These are phyloP conservation scores for Boletus rubroflammeus DNA, from an alignment of 768 basidiomycete species.

Conservation along the genomic window DNA sequence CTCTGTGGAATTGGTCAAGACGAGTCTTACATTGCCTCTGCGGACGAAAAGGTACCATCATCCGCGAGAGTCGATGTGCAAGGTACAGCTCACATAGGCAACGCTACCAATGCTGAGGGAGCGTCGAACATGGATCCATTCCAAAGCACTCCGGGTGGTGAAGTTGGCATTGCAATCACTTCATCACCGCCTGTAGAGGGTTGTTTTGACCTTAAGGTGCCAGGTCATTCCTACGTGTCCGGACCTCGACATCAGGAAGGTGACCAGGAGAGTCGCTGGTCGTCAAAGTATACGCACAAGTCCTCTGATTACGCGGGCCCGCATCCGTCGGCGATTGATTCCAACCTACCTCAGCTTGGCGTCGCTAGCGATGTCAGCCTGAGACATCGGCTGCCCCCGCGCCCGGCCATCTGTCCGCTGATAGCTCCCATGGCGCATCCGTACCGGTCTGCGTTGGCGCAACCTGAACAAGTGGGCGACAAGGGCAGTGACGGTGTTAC, in stretches of 20 bases:
- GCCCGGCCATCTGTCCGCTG: conserved; percentile 17
- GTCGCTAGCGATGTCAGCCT: conserved; percentile 30
- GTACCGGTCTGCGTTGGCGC: conserved; percentile 11
- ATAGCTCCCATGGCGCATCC: conserved; percentile 31
- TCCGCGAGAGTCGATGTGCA: conserved; percentile 24
- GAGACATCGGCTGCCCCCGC: conserved; percentile 38
- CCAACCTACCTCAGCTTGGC: conserved; percentile 10
- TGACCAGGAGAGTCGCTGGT: neutral
- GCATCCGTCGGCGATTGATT: conserved; percentile 34
- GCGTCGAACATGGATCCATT: conserved; percentile 22
- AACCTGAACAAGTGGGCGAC: neutral
- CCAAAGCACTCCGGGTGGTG: conserved; percentile 25
- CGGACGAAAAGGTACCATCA: conserved; percentile 23
- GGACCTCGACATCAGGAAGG: neutral
- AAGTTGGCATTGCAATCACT: conserved; percentile 44
- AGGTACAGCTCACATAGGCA: conserved; percentile 11
- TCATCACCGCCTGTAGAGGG: conserved; percentile 34
- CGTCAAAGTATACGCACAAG: conserved; percentile 19
- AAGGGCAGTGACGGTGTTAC: neutral
- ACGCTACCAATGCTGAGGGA: neutral
- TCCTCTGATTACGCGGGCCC: conserved; percentile 40
- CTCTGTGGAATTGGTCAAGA: conserved; percentile 26
- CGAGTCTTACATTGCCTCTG: conserved; percentile 24
- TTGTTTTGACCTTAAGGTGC: conserved; percentile 11
- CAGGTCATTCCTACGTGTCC: conserved; percentile 4